Evolutionary conservation across 2,329 filamentous ascomycete genomes (phyloP), one percentile per base, ranked within the genome.

Genomic region (Aspergillus brasiliensis): DNA sequence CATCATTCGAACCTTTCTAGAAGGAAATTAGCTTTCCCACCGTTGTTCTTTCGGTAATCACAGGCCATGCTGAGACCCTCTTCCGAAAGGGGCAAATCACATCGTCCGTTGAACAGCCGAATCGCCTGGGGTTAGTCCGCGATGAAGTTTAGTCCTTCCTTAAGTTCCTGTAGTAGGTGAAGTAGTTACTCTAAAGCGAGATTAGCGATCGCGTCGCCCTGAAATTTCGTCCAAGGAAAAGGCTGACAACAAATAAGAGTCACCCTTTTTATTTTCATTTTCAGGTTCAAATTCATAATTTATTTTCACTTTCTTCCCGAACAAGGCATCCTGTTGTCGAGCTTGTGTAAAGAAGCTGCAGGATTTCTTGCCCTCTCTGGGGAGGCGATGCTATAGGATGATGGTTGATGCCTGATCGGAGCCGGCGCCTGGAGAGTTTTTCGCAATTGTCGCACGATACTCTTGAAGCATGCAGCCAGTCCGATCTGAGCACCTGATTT

Each of bases 1-100:
- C 63, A 63, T 62, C 51, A 56, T 67, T 68, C 62, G 65, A 73
- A 72, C 63, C 66, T 68, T 73, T 73, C 71, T 73, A 74, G 71
- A 74, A 74, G 69, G 65, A 69, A 65, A 65, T 65, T 73, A 71
- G 62, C 65, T 67, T 72, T 69, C 60, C 28, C 62, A 57, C 69
- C 65, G 66, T 70, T 65, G 61, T 40, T 59, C 54, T 62, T 34
- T 58, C 65, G 63, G 58, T 67, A 65, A 63, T 64, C 64, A 67
- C 64, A 67, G 51, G 51, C 46, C 57, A 59, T 55, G 34, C 48
- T 59, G 48, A 54, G 37, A 48, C 58, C 52, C 51, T 56, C 46
- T 49, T 38, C 38, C 54, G 42, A 63, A 66, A 66, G 62, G 60
- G 64, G 62, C 54, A 44, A 56, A 51, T 49, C 51, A 37, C 49